Evolutionary conservation across 495 filamentous ascomycete species (phyloP).

Genomic region (Neurospora terricola): DNA sequence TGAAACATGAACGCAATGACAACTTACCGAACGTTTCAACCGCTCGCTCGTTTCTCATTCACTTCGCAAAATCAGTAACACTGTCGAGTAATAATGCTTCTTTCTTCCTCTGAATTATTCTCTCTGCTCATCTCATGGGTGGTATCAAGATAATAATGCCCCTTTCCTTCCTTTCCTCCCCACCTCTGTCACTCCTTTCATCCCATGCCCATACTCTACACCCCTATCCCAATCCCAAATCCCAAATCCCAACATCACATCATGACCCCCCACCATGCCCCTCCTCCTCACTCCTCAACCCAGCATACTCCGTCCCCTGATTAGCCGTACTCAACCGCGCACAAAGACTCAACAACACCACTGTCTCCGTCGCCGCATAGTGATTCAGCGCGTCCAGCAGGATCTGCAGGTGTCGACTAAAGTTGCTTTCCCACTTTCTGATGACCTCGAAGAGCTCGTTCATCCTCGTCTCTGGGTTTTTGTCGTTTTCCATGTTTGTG

Average conservation of each 20-base stretch:
- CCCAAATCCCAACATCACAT: background rate
- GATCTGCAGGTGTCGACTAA: conserved; percentile 82
- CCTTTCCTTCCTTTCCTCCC: background rate
- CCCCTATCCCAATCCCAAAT: background rate
- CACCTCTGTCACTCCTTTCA: background rate
- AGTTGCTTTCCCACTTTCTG: conserved; percentile 82
- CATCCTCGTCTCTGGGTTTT: conserved; percentile 21
- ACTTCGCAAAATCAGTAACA: background rate
- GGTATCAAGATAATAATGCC: background rate
- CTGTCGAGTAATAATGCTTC: background rate
- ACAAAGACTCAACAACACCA: conserved; percentile 80
- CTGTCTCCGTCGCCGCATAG: conserved; percentile 94
- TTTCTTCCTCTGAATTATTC: background rate
- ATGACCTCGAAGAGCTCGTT: conserved; percentile 76
- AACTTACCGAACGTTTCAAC: background rate
- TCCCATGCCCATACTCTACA: too few relatives aligned
- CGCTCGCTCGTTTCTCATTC: background rate
- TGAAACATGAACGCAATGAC: background rate
- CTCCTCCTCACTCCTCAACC: conserved; percentile 38
- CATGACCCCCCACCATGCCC: conserved; percentile 12
- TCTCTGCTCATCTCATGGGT: background rate
- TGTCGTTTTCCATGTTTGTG: background rate
- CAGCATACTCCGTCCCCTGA: conserved; percentile 51
- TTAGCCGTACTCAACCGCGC: conserved; percentile 65
- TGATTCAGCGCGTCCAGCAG: conserved; percentile 90